These are phyloP conservation scores for Trypanosoma melophagium DNA, from an alignment of 208 protist genomes.

Conservation along the genomic window DNA sequence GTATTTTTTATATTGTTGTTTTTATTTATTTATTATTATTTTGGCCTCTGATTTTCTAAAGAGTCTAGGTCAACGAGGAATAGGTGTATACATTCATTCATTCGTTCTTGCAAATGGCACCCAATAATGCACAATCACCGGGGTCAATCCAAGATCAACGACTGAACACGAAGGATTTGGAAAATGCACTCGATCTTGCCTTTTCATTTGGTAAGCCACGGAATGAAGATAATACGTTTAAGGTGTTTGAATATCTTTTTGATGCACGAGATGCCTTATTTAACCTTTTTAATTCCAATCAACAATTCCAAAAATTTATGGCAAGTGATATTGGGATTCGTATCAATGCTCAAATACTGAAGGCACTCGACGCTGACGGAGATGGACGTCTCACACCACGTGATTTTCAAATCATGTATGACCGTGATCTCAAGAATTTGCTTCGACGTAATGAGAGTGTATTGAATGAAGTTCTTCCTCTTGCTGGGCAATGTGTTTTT, in stretches of 20 bases:
- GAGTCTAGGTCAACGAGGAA: no score
- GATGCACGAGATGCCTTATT: slow-evolving; percentile 41
- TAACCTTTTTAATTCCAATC: slow-evolving; percentile 29
- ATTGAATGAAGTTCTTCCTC: slow-evolving; percentile 52
- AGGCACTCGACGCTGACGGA: slow-evolving; percentile 54
- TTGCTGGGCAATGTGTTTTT: slow-evolving; percentile 50
- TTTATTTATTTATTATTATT: neutral
- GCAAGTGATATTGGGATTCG: slow-evolving; percentile 40
- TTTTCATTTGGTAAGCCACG: slow-evolving; percentile 42
- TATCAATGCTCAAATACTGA: slow-evolving; percentile 31
- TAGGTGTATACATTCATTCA: slow-evolving; percentile 2
- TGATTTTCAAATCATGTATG: slow-evolving; percentile 75
- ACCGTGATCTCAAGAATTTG: slow-evolving; percentile 35
- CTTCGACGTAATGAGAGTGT: slow-evolving; percentile 29
- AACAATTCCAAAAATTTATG: slow-evolving; percentile 37
- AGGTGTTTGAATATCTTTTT: slow-evolving; percentile 49
- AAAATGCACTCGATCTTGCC: slow-evolving; percentile 45
- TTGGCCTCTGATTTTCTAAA: no score
- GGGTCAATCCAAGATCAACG: slow-evolving; percentile 1
- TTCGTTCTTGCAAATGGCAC: slow-evolving; percentile 9
- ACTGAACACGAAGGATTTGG: slow-evolving; percentile 59
- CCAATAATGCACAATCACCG: neutral
- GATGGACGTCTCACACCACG: slow-evolving; percentile 61
- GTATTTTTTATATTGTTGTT: neutral
- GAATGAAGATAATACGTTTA: slow-evolving; percentile 29